These are phyloP conservation scores for Amanita muscaria DNA, from an alignment of 768 basidiomycete species.

Conservation along the genomic window DNA sequence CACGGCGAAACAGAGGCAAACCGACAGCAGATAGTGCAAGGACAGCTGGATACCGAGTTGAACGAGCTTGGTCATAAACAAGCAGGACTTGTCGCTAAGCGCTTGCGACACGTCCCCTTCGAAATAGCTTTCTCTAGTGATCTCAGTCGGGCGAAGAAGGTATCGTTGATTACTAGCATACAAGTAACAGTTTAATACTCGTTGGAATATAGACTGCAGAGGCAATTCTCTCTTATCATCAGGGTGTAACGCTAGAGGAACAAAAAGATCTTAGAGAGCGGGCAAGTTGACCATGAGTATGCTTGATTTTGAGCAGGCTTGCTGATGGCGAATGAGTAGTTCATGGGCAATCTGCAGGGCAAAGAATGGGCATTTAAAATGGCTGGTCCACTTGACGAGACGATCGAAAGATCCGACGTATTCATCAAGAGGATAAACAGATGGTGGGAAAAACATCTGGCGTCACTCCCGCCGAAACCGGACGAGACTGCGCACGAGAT, in stretches of 20 bases:
- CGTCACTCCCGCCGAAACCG: conserved; percentile 15
- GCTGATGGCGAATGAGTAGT: conserved; percentile 25
- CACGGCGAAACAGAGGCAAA: conserved; percentile 78
- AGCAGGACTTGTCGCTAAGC: conserved; percentile 44
- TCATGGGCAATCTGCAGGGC: conserved; percentile 58
- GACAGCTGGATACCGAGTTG: conserved; percentile 61
- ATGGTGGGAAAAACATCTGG: conserved; percentile 49
- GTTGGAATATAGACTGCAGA: conserved; percentile 57
- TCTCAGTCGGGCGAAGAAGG: conserved; percentile 57
- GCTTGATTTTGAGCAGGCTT: background rate
- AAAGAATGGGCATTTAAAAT: conserved; percentile 12
- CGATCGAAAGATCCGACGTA: conserved; percentile 29
- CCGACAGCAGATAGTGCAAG: conserved; percentile 55
- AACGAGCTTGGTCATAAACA: conserved; percentile 57
- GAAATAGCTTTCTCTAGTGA: conserved; percentile 62
- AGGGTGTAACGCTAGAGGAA: conserved; percentile 32
- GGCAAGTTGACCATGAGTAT: conserved; percentile 31
- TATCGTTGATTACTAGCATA: conserved; percentile 18
- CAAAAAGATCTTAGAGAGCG: conserved; percentile 53
- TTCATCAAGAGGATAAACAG: conserved; percentile 40
- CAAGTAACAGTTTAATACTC: conserved; percentile 3
- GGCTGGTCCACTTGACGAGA: conserved; percentile 17
- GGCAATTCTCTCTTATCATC: conserved; percentile 48
- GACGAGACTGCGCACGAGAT: conserved; percentile 28
- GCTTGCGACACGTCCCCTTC: conserved; percentile 47